These are phyloP conservation scores for Vitellaria paradoxa DNA, from an alignment of 179 eudicot genomes.

Conservation along the genomic window DNA sequence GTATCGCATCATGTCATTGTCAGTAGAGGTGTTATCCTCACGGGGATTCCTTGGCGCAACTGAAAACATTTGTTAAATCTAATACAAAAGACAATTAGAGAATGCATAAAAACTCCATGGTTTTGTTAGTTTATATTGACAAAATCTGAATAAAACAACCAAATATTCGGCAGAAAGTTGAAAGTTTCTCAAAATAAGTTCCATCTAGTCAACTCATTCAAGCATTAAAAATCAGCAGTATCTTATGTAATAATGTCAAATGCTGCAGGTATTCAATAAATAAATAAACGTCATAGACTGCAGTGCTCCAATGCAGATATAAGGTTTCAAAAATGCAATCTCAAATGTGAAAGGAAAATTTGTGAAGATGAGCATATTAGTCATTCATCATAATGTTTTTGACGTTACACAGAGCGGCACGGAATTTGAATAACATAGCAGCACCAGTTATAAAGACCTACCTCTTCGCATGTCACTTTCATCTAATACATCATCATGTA, in stretches of 20 bases:
- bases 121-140: neutral
- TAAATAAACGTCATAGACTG: too few species aligned
- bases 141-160: neutral
- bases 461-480: slow-evolving; percentile 97
- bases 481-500: slow-evolving; percentile 92
- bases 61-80: neutral
- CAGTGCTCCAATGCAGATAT: too few species aligned
- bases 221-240: too few species aligned
- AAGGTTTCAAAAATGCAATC: too few species aligned
- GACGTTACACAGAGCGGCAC: neutral
- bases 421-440: neutral
- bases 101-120: neutral
- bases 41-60: neutral
- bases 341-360: too few species aligned
- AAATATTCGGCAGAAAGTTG: neutral
- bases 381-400: neutral
- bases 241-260: too few species aligned
- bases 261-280: too few species aligned
- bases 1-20: too few species aligned
- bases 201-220: too few species aligned
- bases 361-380: too few species aligned
- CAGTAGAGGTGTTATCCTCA: too few species aligned
- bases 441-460: slow-evolving; percentile 34
- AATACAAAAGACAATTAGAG: neutral
- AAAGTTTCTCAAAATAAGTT: neutral